Conservation (phyloP, 257 asterid species). For the Scutellaria minor region DNA sequence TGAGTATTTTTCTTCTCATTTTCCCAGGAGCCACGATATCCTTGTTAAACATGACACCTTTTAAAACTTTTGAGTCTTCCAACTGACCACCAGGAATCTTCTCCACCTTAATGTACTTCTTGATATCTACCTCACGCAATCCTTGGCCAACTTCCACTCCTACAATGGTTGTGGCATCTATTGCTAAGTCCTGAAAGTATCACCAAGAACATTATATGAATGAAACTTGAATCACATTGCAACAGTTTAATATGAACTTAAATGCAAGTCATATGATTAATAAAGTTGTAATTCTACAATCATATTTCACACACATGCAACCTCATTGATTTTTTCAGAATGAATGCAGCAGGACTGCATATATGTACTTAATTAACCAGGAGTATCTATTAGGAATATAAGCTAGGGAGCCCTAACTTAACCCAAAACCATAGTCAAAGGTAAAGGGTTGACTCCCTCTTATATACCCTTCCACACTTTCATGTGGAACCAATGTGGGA, state of each 20-base stretch:
- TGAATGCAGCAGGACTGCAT: no score
- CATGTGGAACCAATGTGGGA: no score
- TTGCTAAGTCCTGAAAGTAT: constrained; percentile 77
- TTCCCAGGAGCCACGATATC: constrained; percentile 97
- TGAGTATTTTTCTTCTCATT: constrained; percentile 85
- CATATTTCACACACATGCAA: constrained; percentile 19
- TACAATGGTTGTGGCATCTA: constrained; percentile 81
- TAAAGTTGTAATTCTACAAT: constrained; percentile 5
- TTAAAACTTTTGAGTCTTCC: constrained; percentile 90
- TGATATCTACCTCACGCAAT: constrained; percentile 89
- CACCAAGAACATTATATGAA: constrained; percentile 31
- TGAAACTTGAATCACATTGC: background rate
- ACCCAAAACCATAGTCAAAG: no score
- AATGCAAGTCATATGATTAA: background rate
- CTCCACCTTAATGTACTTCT: constrained; percentile 94
- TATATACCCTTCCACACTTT: no score
- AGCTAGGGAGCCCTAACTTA: no score
- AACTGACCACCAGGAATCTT: constrained; percentile 95
- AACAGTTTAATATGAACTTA: background rate
- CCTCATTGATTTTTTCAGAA: background rate
- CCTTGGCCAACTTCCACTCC: constrained; percentile 96
- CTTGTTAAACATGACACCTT: constrained; percentile 94
- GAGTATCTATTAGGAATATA: background rate
- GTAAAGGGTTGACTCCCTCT: no score
- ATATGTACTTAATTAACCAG: background rate